Evolutionary conservation across 345 rosid species (phyloP), one percentile per base, ranked within the genome.

Genomic region (Brassica carinata): DNA sequence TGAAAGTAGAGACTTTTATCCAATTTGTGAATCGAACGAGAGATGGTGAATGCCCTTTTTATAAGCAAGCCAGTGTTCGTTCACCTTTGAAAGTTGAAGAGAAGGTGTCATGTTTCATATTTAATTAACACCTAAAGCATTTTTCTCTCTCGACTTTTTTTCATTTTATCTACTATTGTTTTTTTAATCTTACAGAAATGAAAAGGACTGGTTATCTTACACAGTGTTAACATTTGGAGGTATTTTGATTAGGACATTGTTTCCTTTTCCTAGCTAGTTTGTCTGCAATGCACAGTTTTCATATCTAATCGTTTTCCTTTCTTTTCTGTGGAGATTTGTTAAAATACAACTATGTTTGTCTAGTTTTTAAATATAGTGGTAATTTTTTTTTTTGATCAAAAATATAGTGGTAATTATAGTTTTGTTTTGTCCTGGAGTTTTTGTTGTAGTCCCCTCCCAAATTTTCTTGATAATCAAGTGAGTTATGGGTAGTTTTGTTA

Each of bases 11-110:
- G 77, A 55, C 23, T 75, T 29, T 15, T 80, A 34, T 80, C 79
- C 67, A 80, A 75, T 75, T 51, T 80, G 76, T 64, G 77, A 30
- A 57, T 64, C 76, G 84, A 75, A 81, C 65, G 84, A 71, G 77
- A 72, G 77, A 76, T 66, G 48, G 64, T 71, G 57, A 29, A 57
- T 74, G 69, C 8, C 77, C 2, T 72, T 81, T 51, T 72, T 81
- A 81, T 81, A 81, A 76, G 80, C 74, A 0, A 7, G 13, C 38
- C 31, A 29, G 31, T 29, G 31, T 29, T 29, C 31, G 31, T 7
- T 38, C 11, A 2, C 9, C 9, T 38, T 65, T 78, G 2, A 19
- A 36, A n/a, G 61, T 71, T 71, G 58, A 71, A 43, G 13, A 69
- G 8, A 31, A 13, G 11, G 53, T 43, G 45, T 30, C 53, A 29